Base-by-base conservation (phyloP, 805 yeast species). In the Candida montana region DNA sequence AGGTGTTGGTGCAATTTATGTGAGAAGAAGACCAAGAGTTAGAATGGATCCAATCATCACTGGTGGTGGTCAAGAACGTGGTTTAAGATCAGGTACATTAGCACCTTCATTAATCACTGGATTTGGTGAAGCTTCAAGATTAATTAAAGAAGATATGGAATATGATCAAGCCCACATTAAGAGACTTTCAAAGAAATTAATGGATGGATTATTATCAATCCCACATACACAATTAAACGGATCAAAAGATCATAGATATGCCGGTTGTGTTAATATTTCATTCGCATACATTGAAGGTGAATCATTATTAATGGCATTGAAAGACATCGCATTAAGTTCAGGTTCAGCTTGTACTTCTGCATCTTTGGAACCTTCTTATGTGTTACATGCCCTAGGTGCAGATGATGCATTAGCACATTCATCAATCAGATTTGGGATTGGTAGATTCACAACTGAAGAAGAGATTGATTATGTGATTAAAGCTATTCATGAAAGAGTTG, bases 331-430 rank as follows among this genome's bases (percentile, higher is more conserved):
- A 0, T 72, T 93, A 51, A 82, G 95, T 47, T 87, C 96, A 1
- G 99, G 99, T 23, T 89, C 97, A 12, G 99, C 99, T 4, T 93
- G 99, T 74, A 93, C 99, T 4, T 91, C 98, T 21, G 97, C 99
- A 0, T 93, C 98, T 4, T 74, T 93, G 58, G 99, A 93, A 65
- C 99, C 99, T 11, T 88, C 96, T 7, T 93, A 93, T 57, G 99
- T 93, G 31, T 74, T 93, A 56, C 95, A 90, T 55, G 98, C 99
- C 0, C 71, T 93, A 36, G 99, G 99, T 41, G 96, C 95, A 13
- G 98, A 91, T 64, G 99, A 93, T 59, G 97, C 97, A 5, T 72
- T 93, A 55, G 99, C 99, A 4, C 99, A 93, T 66, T 89, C 97
- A n/a, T 86, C 96, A 20, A 93, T 93, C 57, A 79, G 99, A 63